Base-by-base conservation (phyloP, 805 yeast genomes). In the Ogataea nitratoaversa region DNA sequence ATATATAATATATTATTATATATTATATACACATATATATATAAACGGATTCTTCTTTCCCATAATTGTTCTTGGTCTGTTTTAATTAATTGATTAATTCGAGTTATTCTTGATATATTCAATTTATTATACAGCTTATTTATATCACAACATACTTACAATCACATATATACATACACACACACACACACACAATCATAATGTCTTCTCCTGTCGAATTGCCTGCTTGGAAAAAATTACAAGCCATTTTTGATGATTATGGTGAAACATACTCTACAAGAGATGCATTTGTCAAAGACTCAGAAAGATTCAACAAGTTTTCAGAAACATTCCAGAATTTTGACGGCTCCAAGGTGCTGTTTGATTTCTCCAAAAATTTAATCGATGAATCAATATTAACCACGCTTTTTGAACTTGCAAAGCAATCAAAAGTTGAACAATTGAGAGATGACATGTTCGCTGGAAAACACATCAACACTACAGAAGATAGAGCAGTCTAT, bases 401-500 rank as follows among this genome's bases (percentile, higher is more conserved):
- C 25, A 65, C 78, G 39, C 78, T 93, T 63, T 48, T 87, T 48
- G 73, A 78, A 57, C 78, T 93, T 60, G 98, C 98, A 54, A 78
- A 81, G 63, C 95, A 93, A 68, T 90, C 97, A 52, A 77, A 81
- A 40, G 90, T 93, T 54, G 93, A 88, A 65, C 62, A 72, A 44
- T 79, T 93, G 63, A 81, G 98, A 66, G 95, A 91, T 58, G 86
- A 76, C 41, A 82, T 93, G 89, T 93, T 93, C 62, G 76, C 76
- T 23, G 99, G 99, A 65, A 85, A 80, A 45, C 89, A 87, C 70
- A 89, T 93, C 75, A 93, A 93, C 76, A 78, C 78, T 70, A 93
- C 99, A 47, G 99, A 93, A 71, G 84, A 80, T 68, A 79, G 96
- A 68, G 98, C 99, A 30, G 99, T 93, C 34, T 93, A 76, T 76